Conservation (phyloP, 2,329 filamentous ascomycete genomes). For the Fusarium coicis region DNA sequence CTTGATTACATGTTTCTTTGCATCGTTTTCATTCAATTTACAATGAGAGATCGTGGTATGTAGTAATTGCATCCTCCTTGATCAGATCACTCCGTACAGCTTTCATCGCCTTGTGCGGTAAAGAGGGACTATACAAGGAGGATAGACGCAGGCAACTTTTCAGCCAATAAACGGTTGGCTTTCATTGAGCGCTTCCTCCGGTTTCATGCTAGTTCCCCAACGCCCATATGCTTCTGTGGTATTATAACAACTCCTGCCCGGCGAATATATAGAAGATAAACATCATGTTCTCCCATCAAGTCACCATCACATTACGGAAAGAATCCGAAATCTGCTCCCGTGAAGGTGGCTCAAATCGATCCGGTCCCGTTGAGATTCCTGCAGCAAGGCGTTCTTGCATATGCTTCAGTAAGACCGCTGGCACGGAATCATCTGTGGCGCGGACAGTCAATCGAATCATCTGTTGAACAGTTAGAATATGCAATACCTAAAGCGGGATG, state of each 20-base stretch:
- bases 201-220: conserved; percentile 45
- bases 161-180: conserved; percentile 30
- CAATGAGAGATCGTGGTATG: conserved; percentile 42
- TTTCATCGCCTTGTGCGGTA: conserved; percentile 15
- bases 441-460: conserved; percentile 96
- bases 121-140: conserved; percentile 18
- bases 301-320: conserved; percentile 68
- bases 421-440: conserved; percentile 91
- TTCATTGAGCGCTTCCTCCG: conserved; percentile 38
- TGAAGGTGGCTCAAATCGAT: conserved; percentile 55
- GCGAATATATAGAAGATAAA: conserved; percentile 40
- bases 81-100: conserved; percentile 29
- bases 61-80: conserved; percentile 39
- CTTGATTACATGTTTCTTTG: neutral
- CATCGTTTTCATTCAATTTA: conserved; percentile 29
- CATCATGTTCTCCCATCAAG: conserved; percentile 36
- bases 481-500: neutral
- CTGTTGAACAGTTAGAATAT: conserved; percentile 58
- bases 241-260: conserved; percentile 43
- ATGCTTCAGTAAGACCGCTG: conserved; percentile 79
- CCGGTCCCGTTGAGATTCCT: conserved; percentile 57
- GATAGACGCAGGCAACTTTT: conserved; percentile 32
- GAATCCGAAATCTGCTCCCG: conserved; percentile 64
- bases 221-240: conserved; percentile 48
- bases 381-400: conserved; percentile 85